phyloP scores from a whole-genome alignment of 2,329 filamentous ascomycete species.

The Apiospora kogelbergensis region DNA sequence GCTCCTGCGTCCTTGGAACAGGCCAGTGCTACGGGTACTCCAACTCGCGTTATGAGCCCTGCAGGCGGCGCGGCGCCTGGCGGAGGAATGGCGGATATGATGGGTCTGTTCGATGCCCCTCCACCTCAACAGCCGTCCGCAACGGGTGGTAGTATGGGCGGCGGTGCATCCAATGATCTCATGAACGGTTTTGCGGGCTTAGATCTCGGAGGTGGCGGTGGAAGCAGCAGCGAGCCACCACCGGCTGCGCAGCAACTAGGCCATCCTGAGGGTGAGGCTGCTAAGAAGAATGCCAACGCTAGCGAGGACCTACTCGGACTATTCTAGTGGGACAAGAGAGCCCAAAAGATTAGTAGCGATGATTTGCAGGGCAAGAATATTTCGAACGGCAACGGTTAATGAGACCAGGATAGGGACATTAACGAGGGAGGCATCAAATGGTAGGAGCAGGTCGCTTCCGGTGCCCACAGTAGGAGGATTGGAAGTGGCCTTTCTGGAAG shows the following conservation, averaged over 20 bases:
- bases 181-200: slow-evolving; percentile 86
- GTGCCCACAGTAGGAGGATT: background rate
- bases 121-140: slow-evolving; percentile 48
- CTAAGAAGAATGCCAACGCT: slow-evolving; percentile 44
- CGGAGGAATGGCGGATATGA: slow-evolving; percentile 61
- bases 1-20: slow-evolving; percentile 82
- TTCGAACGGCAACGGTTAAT: background rate
- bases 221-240: slow-evolving; percentile 62
- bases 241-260: slow-evolving; percentile 61
- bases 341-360: background rate
- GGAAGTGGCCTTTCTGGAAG: background rate
- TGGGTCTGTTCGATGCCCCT: slow-evolving; percentile 69
- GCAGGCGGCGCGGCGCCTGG: slow-evolving; percentile 37
- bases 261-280: slow-evolving; percentile 40
- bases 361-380: background rate
- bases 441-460: background rate
- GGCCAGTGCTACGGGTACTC: slow-evolving; percentile 56
- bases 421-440: background rate
- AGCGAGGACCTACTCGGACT: slow-evolving; percentile 63
- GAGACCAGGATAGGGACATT: background rate
- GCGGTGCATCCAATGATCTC: slow-evolving; percentile 75
- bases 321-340: slow-evolving; percentile 39
- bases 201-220: slow-evolving; percentile 67
- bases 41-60: slow-evolving; percentile 68
- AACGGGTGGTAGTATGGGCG: slow-evolving; percentile 40